A percentile compares a stretch with the other conserved stretches of the same genome.
Evolutionary conservation across 1,284 basidiomycete genomes (phyloP).

Genomic region (Cryptococcus sp.): DNA sequence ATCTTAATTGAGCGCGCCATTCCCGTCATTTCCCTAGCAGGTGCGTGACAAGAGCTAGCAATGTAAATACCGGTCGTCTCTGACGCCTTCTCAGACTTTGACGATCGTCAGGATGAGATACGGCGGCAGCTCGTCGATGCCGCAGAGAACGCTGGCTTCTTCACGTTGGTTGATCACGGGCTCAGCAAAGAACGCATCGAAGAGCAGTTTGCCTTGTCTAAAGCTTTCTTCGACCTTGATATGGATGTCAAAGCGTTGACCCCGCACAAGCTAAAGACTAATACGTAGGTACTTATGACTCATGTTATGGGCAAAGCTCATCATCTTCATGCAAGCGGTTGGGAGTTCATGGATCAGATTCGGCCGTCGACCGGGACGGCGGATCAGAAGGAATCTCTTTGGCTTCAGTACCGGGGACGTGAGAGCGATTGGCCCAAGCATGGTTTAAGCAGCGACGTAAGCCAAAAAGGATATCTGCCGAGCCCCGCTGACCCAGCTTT

Average conservation of each 20-base stretch:
- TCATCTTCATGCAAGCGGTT: constrained; percentile 2
- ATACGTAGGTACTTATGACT: background rate
- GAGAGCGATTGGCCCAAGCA: too few relatives aligned
- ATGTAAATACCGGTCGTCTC: background rate
- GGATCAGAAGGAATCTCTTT: background rate
- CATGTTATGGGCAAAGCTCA: too few relatives aligned
- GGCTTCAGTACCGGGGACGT: too few relatives aligned
- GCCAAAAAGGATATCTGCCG: too few relatives aligned
- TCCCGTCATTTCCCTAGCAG: too few relatives aligned
- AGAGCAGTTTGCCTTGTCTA: constrained; percentile 12
- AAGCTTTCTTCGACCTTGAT: constrained; percentile 15
- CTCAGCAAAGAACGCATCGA: constrained; percentile 12
- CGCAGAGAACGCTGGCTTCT: constrained; percentile 21
- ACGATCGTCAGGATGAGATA: constrained; percentile 14
- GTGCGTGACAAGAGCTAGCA: background rate
- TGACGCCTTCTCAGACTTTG: constrained; percentile 11
- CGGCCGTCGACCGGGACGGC: constrained; percentile 12
- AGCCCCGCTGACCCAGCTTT: too few relatives aligned
- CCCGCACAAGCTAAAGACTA: constrained; percentile 18
- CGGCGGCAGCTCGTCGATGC: constrained; percentile 16
- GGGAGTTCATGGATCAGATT: constrained; percentile 22
- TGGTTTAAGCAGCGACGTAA: too few relatives aligned
- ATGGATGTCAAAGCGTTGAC: constrained; percentile 18
- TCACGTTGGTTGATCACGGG: constrained; percentile 20
- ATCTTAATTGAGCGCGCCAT: too few relatives aligned